Evolutionary conservation across 2,329 filamentous ascomycete genomes (phyloP), one percentile per base, ranked within the genome.

Genomic region (Alternaria ventricosa): DNA sequence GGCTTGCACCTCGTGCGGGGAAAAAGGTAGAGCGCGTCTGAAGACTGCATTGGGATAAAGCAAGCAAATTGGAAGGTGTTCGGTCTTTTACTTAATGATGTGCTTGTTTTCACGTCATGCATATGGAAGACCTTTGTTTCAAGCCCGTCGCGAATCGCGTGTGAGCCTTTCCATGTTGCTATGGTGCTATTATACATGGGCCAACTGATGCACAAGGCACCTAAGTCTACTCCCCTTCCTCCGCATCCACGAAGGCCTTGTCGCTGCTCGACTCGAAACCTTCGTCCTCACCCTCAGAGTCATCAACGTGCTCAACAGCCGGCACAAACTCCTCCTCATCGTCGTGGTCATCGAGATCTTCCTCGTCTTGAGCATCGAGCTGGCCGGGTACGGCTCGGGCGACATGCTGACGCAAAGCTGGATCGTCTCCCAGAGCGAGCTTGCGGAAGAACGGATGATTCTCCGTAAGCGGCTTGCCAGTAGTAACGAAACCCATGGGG

Each of bases 401-500:
- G 22, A 70, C 33, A 15, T 60, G 64, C 15, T 53, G 65, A 1
- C 64, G 65, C 6, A 67, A 62, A 11, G 63, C 56, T 15, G 61
- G 53, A 33, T 70, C 62, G 22, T 47, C 23, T 5, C 53, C 65
- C 9, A 53, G 43, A 0, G 43, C 30, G 22, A 63, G 23, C 11
- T 45, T 28, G 43, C 62, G 65, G 71, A 90, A 89, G 76, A 89
- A 89, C 0, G 84, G 77, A 56, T 89, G 87, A 12, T 79, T 79
- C 5, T 75, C 71, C 0, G 76, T 76, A 0, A 90, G 77, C 0
- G 78, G 71, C 63, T 86, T 87, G 12, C 87, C 85, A 12, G 85
- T 84, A 3, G 83, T 84, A 5, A 89, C 60, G 68, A 85, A 86
- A 0, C 87, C 87, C 83, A 89, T 88, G 0, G 87, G 88, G 0